These are phyloP conservation scores for Kuraishia floccosa DNA, from an alignment of 805 yeast species.

Conservation along the genomic window DNA sequence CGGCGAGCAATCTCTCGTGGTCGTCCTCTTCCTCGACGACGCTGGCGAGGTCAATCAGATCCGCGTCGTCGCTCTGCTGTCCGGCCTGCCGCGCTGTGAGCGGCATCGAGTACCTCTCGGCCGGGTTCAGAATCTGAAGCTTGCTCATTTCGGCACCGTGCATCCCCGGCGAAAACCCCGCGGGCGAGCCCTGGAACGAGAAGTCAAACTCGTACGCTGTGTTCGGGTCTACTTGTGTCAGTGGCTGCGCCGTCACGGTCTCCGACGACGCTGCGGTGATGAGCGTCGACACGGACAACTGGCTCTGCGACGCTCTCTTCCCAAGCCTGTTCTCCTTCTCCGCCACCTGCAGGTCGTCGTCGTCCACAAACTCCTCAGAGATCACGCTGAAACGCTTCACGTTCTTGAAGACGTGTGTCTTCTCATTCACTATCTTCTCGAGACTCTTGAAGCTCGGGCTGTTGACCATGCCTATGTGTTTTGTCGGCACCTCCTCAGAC, in stretches of 20 bases:
- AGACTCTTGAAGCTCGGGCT: constrained; percentile 25
- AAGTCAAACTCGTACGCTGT: neutral
- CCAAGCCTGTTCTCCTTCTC: neutral
- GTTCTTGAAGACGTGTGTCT: constrained; percentile 1
- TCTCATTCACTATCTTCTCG: constrained; percentile 17
- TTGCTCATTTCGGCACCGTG: neutral
- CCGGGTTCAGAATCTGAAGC: constrained; percentile 1
- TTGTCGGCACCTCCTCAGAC: constrained; percentile 17
- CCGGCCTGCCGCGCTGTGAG: too few species aligned
- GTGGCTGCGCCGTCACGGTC: constrained; percentile 1
- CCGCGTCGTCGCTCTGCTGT: too few species aligned
- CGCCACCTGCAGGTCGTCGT: neutral
- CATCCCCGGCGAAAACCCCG: constrained; percentile 17
- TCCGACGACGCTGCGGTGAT: constrained; percentile 17
- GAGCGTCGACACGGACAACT: constrained; percentile 15
- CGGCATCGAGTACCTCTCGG: too few species aligned
- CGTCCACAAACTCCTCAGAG: neutral
- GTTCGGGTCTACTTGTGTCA: neutral
- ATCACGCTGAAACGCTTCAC: constrained; percentile 1
- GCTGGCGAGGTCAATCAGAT: too few species aligned
- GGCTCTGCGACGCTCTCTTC: too few species aligned
- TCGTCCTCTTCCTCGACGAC: too few species aligned
- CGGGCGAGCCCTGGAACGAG: too few species aligned
- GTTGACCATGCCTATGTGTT: constrained; percentile 16
- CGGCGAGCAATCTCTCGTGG: too few species aligned